phyloP scores from a whole-genome alignment of 2,329 filamentous ascomycete species.

The Coniochaeta ligniaria region DNA sequence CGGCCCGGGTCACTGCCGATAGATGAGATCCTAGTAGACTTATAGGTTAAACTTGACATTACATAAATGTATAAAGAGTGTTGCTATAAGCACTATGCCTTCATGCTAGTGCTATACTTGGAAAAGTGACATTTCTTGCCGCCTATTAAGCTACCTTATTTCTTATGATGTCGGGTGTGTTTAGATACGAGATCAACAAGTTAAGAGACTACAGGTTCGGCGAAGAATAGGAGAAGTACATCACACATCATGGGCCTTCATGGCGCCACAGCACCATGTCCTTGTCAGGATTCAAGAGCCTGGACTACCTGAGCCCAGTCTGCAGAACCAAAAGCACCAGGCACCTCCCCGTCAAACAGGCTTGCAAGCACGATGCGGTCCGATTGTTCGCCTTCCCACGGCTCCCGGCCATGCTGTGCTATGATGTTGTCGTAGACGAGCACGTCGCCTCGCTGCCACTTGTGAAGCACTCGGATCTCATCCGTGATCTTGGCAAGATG shows the following conservation, averaged over 20 bases:
- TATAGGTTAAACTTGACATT: too few species aligned
- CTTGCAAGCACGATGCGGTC: slow-evolving; percentile 39
- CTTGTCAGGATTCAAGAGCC: slow-evolving; percentile 17
- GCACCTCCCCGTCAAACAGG: slow-evolving; percentile 38
- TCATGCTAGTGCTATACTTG: too few species aligned
- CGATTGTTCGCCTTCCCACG: slow-evolving; percentile 36
- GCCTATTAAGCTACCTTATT: too few species aligned
- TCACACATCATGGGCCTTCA: background rate
- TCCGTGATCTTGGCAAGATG: slow-evolving; percentile 36
- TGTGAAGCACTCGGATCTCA: slow-evolving; percentile 39
- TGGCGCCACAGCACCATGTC: background rate
- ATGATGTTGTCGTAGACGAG: slow-evolving; percentile 41
- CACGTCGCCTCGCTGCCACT: slow-evolving; percentile 38
- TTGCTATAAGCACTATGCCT: too few species aligned
- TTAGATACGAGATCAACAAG: background rate
- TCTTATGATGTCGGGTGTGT: background rate
- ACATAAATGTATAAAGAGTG: too few species aligned
- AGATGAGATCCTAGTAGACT: too few species aligned
- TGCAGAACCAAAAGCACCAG: slow-evolving; percentile 31
- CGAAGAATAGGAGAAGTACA: background rate
- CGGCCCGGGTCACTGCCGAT: too few species aligned
- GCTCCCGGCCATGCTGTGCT: slow-evolving; percentile 39
- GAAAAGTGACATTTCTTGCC: too few species aligned
- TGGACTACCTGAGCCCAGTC: slow-evolving; percentile 40
- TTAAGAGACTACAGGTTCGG: background rate